Base-by-base conservation (phyloP, 345 rosid species). In the Chamaenerion angustifolium region DNA sequence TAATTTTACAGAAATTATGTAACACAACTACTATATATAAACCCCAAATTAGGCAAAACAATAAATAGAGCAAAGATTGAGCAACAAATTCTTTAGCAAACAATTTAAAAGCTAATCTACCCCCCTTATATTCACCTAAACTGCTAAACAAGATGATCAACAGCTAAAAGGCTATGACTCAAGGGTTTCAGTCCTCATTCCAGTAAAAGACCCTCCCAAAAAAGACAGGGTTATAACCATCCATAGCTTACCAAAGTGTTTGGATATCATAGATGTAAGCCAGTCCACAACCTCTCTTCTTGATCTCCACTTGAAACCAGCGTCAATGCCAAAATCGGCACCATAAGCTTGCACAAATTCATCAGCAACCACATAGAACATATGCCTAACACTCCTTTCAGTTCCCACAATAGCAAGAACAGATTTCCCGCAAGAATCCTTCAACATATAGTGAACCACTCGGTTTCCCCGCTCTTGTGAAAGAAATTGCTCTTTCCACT, bases 321-420 rank as follows among this genome's bases (percentile, higher is more conserved):
- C 37, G 27, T 65, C 52, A 55, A 70, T 56, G 45, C 27, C 40
- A 12, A 42, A 31, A 31, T 48, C 48, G 45, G 72, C 18, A 6
- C 73, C 75, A 19, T 54, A 71, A 15, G 37, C 35, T 58, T 48
- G 48, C 41, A 66, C 17, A 17, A 77, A 68, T 57, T 68, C 72
- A 21, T 60, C 64, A 0, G 75, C 45, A 17, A 60, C 69, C 0
- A 68, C 70, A 59, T 73, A 77, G 45, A 64, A 48, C 83, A 73
- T 77, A 61, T 77, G 79, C 69, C 83, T 66, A 41, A 74, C 56
- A 54, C 79, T 73, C 68, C 77, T 68, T 63, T 77, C 79, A 13
- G 71, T 64, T 40, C 77, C 83, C 1, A 68, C 50, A 46, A 71
- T 75, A 2, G 73, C 79, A 40, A 74, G 79, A 25, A 71, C 51